Evolutionary conservation across 2,329 filamentous ascomycete genomes (phyloP), one percentile per base, ranked within the genome.

Genomic region (Scopulariopsis brevicaulis): DNA sequence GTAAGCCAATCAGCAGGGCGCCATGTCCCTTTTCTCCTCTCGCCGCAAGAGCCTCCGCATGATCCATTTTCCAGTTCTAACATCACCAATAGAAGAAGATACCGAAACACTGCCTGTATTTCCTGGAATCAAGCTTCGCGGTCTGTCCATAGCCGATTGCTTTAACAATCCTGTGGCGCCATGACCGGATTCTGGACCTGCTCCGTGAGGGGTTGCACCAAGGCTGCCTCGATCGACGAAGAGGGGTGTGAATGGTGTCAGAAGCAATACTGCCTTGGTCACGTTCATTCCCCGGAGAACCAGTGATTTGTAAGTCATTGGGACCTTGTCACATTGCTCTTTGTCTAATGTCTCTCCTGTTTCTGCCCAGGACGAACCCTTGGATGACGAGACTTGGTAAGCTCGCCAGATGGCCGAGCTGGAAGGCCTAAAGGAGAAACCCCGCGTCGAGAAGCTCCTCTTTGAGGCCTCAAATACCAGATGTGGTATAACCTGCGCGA

Each of bases 331-430:
- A n/a, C 43, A n/a, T 15, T 22, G 15, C 43, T 22, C 18, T 15
- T 48, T 48, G 15, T 18, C 43, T 22, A 22, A 18, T 22, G n/a
- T n/a, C 15, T 18, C 43, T 48, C n/a, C 43, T 48, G 15, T 6
- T 48, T 48, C 15, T 22, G 43, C 14, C 43, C 43, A 61, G 60
- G 32, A 54, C 5, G 51, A 60, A 20, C 60, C 60, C 20, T 57
- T 65, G 22, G 60, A 62, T 57, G 58, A 62, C 24, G 63, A 63
- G 1, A 59, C 58, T 15, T 61, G 62, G 62, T 18, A 59, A 22
- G 62, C 62, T 18, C 59, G 55, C 25, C 60, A 63, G 54, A 62
- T 60, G 4, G 51, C 59, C 24, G 62, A 64, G 53, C 28, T 64
- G 22, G 59, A 60, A 8, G 57, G 59, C 15, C 58, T 62, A 28